Base-by-base conservation (phyloP, 179 eudicot species). In the Drosera spatulata region DNA sequence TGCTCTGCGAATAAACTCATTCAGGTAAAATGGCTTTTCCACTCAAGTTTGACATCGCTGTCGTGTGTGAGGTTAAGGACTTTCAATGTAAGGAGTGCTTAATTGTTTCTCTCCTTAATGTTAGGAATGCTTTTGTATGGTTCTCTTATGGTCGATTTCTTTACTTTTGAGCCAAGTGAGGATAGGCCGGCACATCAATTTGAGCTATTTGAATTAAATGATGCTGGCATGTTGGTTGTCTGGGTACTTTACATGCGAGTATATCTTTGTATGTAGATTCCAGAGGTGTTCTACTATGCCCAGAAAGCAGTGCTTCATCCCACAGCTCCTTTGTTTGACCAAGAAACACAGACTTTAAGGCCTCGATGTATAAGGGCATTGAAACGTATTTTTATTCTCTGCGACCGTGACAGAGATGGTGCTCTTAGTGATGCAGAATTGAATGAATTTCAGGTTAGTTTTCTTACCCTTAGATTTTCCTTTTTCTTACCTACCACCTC, bases 251-350 rank as follows among this genome's bases (percentile, higher is more conserved):
- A 2, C 13, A 9, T n/a, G 47, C 7, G 44, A 22, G 33, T 15
- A n/a, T 38, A 2, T 38, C 10, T 11, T 37, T 66, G 14, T 59
- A 66, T 80, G 80, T 90, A 93, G 99, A 77, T 93, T 56, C 86
- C 87, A 2, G 96, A 93, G 82, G 99, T 93, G 64, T 93, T 93
- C 69, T 86, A 82, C 75, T 93, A 93, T 82, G 89, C 99, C 48
- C 99, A 93, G 62, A 93, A 93, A 66, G 95, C 93, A 39, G 99
- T 93, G 47, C 88, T 93, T 70, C 95, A 93, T 73, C 99, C 99
- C 4, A 86, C 95, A 46, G 87, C 93, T 59, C 95, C 99, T 40
- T 68, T 93, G 33, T 93, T 93, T 75, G 96, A 93, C 73, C 99
- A 93, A 66, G 99, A 93, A 66, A 77, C 82, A 62, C 99, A 93